Base-by-base conservation (phyloP, 2,329 filamentous ascomycete genomes). In the Colletotrichum abscissum region DNA sequence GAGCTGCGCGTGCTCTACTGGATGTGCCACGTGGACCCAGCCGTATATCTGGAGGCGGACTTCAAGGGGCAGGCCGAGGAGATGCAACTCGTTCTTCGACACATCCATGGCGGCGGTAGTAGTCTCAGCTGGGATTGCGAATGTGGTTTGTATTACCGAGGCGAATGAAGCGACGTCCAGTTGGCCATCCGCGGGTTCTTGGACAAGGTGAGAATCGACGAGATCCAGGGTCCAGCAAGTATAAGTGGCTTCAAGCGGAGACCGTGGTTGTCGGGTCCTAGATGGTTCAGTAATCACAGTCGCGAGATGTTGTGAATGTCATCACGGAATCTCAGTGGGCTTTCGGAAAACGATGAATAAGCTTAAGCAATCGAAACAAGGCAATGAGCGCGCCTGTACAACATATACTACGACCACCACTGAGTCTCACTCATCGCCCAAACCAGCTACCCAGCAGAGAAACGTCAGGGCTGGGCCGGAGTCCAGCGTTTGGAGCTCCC, bases 11-110 rank as follows among this genome's bases (percentile, higher is more conserved):
- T 83, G 81, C n/a, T 79, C 77, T 52, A 85, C 76, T 1, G 83
- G 85, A 46, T 81, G 81, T 77, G 80, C 79, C 5, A 80, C 76
- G 56, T 85, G 80, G 14, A 87, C 75, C 80, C 83, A 84, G 66
- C 77, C 74, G 76, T 88, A 88, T 42, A 89, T 85, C 67, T 85
- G 81, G 14, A 86, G 81, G 16, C 87, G 83, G 62, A 88, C 80
- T 75, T 88, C 87, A 16, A 82, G 76, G 0, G 86, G 85, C 5
- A 87, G 77, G 35, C 79, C 76, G 59, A 86, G 77, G 65, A 86
- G 77, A 14, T 77, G 75, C 19, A 65, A 69, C 3, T 65, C 33
- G 8, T 26, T 56, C 6, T 11, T 62, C 9, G n/a, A n/a, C 22
- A 12, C 12, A 9, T n/a, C 30, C 16, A 14, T 55, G 11, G 5